phyloP scores from a whole-genome alignment of 805 yeast species.

The Martiniozyma abietophila region DNA sequence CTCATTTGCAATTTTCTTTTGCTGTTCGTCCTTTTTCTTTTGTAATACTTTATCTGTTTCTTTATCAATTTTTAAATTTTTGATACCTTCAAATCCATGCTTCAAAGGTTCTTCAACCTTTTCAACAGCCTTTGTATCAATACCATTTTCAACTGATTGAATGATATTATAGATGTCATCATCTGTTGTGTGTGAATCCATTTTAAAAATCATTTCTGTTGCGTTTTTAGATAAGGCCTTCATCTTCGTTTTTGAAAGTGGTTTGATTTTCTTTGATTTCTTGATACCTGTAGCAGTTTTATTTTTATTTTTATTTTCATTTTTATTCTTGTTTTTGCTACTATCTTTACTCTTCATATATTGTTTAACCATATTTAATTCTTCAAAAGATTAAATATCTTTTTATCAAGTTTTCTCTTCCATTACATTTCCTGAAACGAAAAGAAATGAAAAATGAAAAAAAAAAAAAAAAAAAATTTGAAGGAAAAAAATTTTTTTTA shows the following conservation, averaged over 20 bases:
- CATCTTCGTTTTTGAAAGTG: conserved; percentile 17
- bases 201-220: conserved; percentile 20
- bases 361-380: conserved; percentile 3
- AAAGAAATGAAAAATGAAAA: background rate
- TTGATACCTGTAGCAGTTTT: no score
- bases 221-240: conserved; percentile 18
- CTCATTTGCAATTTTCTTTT: conserved; percentile 32
- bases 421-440: background rate
- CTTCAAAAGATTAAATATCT: no score
- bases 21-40: conserved; percentile 15
- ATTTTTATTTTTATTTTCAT: no score
- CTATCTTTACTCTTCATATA: background rate
- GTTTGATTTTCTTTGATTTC: conserved; percentile 2
- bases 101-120: conserved; percentile 3
- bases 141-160: conserved; percentile 10
- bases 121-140: conserved; percentile 11
- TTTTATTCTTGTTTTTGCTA: background rate
- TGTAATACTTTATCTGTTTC: conserved; percentile 27
- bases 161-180: conserved; percentile 17
- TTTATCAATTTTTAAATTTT: conserved; percentile 31
- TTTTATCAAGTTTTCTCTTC: background rate
- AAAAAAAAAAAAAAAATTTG: background rate
- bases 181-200: conserved; percentile 18
- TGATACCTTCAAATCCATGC: conserved; percentile 30
- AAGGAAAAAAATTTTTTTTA: no score